Evolutionary conservation across 2,329 filamentous ascomycete species (phyloP).

Genomic region (Microdochium paspali): DNA sequence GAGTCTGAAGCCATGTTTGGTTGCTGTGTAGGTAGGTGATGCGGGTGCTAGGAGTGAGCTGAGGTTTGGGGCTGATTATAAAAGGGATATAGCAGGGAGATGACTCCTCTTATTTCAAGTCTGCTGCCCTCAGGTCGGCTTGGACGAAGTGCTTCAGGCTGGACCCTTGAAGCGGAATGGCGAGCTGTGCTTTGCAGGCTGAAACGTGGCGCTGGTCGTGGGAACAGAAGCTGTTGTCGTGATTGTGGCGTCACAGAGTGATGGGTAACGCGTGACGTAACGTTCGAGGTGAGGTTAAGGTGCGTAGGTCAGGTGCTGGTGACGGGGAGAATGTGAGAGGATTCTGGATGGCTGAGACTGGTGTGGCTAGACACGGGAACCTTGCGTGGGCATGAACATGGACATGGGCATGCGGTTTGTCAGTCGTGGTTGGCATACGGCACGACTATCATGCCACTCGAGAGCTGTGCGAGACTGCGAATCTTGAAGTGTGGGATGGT

Average conservation of each 20-base stretch:
- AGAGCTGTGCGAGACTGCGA: too few relatives aligned
- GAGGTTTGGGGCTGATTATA: constrained; percentile 47
- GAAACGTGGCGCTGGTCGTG: neutral
- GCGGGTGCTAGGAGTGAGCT: constrained; percentile 47
- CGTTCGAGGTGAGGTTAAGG: neutral
- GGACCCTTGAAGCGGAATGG: neutral
- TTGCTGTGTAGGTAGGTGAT: constrained; percentile 23
- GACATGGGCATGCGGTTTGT: too few relatives aligned
- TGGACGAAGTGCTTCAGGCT: too few relatives aligned
- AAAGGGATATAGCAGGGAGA: constrained; percentile 28
- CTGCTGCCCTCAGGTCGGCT: neutral
- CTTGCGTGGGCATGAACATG: too few relatives aligned
- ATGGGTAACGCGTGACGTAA: neutral
- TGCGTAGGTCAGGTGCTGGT: neutral
- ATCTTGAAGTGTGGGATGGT: too few relatives aligned
- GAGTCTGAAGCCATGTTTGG: constrained; percentile 25
- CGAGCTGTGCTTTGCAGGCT: neutral
- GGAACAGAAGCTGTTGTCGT: neutral
- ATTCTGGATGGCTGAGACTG: too few relatives aligned
- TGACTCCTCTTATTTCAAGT: neutral
- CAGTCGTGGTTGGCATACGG: too few relatives aligned
- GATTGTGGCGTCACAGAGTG: neutral
- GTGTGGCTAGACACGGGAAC: too few relatives aligned
- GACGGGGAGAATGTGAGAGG: neutral
- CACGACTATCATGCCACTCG: too few relatives aligned